Evolutionary conservation across 768 basidiomycete species (phyloP).

Genomic region (Mycena kentingensis): DNA sequence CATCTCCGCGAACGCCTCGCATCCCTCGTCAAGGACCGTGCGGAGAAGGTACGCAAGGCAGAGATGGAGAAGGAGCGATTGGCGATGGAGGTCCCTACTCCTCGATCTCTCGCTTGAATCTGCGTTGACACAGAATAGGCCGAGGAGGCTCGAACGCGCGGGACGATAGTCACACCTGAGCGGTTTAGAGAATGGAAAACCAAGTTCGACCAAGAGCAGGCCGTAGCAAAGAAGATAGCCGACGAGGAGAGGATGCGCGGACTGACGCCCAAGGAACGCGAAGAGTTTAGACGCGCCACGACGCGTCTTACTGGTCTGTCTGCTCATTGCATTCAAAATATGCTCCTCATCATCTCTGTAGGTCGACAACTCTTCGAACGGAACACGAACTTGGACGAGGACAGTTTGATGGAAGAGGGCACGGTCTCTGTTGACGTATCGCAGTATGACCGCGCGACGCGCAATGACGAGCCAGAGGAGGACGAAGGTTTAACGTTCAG

Average conservation of each 20-base stretch:
- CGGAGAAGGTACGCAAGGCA: slow-evolving; percentile 55
- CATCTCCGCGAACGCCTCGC: slow-evolving; percentile 80
- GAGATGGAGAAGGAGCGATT: slow-evolving; percentile 74
- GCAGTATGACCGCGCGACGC: slow-evolving; percentile 76
- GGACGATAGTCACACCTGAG: slow-evolving; percentile 86
- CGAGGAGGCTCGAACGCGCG: slow-evolving; percentile 83
- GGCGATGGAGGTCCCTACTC: slow-evolving; percentile 66
- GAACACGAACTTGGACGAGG: slow-evolving; percentile 78
- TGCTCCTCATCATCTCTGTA: slow-evolving; percentile 33
- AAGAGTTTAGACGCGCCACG: slow-evolving; percentile 43
- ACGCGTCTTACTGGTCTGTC: slow-evolving; percentile 69
- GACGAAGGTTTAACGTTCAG: slow-evolving; percentile 72
- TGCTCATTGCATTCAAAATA: not conserved
- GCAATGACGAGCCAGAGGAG: slow-evolving; percentile 68
- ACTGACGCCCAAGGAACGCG: slow-evolving; percentile 29
- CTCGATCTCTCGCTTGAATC: slow-evolving; percentile 6
- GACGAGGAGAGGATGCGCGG: slow-evolving; percentile 66
- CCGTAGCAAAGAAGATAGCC: slow-evolving; percentile 50
- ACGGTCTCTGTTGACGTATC: slow-evolving; percentile 85
- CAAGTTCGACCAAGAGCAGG: slow-evolving; percentile 74
- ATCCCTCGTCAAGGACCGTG: slow-evolving; percentile 58
- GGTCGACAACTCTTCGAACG: slow-evolving; percentile 93
- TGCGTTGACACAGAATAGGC: slow-evolving; percentile 63
- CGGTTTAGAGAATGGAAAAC: slow-evolving; percentile 82
- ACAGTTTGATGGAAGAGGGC: slow-evolving; percentile 80